Evolutionary conservation across 441 rosid genomes (phyloP).

Genomic region (Daphne laureola): DNA sequence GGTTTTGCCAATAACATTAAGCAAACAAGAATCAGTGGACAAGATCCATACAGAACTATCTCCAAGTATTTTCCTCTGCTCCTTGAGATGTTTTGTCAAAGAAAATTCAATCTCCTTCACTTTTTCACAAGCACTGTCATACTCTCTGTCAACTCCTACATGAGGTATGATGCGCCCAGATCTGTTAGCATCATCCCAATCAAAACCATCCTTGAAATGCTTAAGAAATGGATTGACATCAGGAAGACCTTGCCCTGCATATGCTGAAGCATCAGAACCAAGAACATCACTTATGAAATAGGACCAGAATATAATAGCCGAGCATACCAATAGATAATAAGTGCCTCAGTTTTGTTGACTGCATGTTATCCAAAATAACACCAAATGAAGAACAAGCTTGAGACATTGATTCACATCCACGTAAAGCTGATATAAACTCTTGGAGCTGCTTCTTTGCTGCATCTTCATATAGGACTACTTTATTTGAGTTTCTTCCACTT

Average conservation of each 20-base stretch:
- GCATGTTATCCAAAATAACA: conserved; percentile 56
- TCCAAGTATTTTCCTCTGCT: conserved; percentile 78
- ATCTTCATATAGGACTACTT: conserved; percentile 88
- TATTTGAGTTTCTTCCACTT: conserved; percentile 85
- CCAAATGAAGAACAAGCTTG: conserved; percentile 73
- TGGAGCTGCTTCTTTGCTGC: conserved; percentile 86
- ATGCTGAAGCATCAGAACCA: conserved; percentile 20
- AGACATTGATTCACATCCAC: conserved; percentile 79
- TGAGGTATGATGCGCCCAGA: conserved; percentile 89
- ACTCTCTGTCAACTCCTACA: conserved; percentile 78
- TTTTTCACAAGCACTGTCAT: conserved; percentile 61
- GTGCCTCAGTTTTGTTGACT: conserved; percentile 57
- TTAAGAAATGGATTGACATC: conserved; percentile 44
- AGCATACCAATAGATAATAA: conserved; percentile 71
- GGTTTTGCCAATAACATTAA: conserved; percentile 4
- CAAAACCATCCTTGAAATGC: conserved; percentile 88
- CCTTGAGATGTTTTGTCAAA: conserved; percentile 73
- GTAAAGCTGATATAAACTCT: conserved; percentile 77
- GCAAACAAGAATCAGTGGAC: conserved; percentile 14
- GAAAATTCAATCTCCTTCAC: conserved; percentile 51
- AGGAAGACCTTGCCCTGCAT: conserved; percentile 72
- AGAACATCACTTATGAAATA: conserved; percentile 5
- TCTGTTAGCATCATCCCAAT: conserved; percentile 87
- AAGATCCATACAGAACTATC: conserved; percentile 59
- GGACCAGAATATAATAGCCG: conserved; percentile 12